Percentiles rank a stretch among this genome's conserved stretches.
Evolutionary conservation across 1,284 basidiomycete genomes (phyloP).

Genomic region (Taiwanofungus camphoratus): DNA sequence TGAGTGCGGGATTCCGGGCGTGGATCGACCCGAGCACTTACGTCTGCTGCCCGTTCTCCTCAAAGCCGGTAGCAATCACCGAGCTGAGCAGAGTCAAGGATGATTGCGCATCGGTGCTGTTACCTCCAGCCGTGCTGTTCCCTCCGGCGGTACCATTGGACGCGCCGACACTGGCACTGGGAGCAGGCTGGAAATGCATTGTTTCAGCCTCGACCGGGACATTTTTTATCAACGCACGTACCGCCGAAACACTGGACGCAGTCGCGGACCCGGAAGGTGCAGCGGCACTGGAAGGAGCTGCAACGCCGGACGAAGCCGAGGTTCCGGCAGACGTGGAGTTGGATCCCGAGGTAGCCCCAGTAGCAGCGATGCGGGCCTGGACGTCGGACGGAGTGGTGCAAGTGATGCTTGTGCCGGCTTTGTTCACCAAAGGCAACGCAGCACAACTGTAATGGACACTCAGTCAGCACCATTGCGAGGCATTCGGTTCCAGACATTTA

Average conservation of each 20-base stretch:
- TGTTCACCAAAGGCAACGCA: slow-evolving; percentile 45
- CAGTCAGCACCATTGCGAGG: neutral
- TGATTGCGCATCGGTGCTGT: slow-evolving; percentile 23
- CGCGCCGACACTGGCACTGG: neutral
- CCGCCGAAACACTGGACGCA: neutral
- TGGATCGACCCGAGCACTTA: slow-evolving; percentile 6
- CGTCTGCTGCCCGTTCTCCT: slow-evolving; percentile 35
- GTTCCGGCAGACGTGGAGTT: slow-evolving; percentile 7
- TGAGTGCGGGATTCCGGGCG: neutral
- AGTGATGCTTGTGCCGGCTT: slow-evolving; percentile 38
- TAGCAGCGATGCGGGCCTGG: slow-evolving; percentile 35
- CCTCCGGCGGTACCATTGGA: neutral
- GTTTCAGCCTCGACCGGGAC: neutral
- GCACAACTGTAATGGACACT: slow-evolving; percentile 36
- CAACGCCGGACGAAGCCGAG: slow-evolving; percentile 2
- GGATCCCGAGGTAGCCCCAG: slow-evolving; percentile 26
- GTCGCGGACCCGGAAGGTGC: slow-evolving; percentile 1
- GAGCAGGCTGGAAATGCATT: neutral
- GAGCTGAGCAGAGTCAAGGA: slow-evolving; percentile 25
- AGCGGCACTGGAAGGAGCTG: slow-evolving; percentile 1
- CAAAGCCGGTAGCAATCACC: slow-evolving; percentile 25
- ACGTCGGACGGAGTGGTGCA: slow-evolving; percentile 40
- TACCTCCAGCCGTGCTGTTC: slow-evolving; percentile 5
- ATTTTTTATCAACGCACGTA: neutral
- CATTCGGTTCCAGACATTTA: slow-evolving; percentile 25